These are phyloP conservation scores for Eimeria acervulina DNA, from an alignment of 169 alveolate genomes.

Conservation along the genomic window DNA sequence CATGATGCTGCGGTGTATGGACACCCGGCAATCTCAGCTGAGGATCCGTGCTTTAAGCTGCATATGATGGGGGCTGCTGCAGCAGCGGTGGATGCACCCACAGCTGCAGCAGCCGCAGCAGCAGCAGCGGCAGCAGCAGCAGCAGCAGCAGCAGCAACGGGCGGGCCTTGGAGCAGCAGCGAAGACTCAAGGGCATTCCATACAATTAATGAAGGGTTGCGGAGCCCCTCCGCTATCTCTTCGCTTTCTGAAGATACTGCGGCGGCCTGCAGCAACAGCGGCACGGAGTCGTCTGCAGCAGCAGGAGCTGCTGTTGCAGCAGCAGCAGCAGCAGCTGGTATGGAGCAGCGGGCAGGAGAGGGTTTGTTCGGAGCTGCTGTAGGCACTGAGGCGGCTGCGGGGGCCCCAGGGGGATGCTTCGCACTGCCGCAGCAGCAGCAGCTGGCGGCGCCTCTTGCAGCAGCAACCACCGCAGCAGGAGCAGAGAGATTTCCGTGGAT, in stretches of 20 bases:
- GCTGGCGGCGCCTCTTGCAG: background rate
- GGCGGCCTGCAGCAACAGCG: constrained; percentile 24
- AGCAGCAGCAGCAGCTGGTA: background rate
- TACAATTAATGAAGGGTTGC: constrained; percentile 37
- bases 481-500: background rate
- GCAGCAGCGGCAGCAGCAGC: background rate
- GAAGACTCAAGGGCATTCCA: constrained; percentile 1
- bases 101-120: constrained; percentile 5
- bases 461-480: constrained; percentile 2
- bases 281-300: constrained; percentile 6
- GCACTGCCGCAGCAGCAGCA: background rate
- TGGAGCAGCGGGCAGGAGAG: constrained; percentile 19
- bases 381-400: background rate
- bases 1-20: background rate
- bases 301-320: background rate
- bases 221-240: constrained; percentile 43
- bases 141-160: constrained; percentile 44
- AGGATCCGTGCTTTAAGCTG: background rate
- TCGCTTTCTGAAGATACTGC: constrained; percentile 59
- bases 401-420: background rate
- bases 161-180: constrained; percentile 26
- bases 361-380: background rate
- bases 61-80: constrained; percentile 22
- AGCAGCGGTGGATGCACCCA: background rate
- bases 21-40: background rate